Evolutionary conservation across 345 rosid species (phyloP).

Genomic region (Lepidium didymum): DNA sequence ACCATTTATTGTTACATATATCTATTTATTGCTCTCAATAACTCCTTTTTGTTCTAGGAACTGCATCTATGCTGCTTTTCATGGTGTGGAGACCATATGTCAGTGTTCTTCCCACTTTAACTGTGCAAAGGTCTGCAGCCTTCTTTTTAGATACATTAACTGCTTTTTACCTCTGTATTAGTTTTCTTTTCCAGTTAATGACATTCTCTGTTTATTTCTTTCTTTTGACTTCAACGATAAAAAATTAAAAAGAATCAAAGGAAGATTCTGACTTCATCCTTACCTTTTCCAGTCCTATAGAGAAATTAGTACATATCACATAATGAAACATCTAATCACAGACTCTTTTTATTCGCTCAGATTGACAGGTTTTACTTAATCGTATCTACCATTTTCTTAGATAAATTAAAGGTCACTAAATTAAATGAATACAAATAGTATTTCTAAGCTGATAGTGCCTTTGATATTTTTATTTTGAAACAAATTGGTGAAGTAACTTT

Average conservation of each 20-base stretch:
- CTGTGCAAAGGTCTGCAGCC: conserved; percentile 55
- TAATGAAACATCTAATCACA: background rate
- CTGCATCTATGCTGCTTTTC: conserved; percentile 87
- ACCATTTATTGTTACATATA: background rate
- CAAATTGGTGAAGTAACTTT: background rate
- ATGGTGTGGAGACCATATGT: conserved; percentile 74
- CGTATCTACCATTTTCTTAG: background rate
- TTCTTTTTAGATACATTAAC: background rate
- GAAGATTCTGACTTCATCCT: background rate
- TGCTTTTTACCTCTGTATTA: background rate
- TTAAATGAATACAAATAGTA: background rate
- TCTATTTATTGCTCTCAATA: background rate
- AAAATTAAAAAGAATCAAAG: background rate
- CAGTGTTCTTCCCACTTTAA: conserved; percentile 52
- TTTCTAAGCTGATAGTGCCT: background rate
- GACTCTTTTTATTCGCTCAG: background rate
- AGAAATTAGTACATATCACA: background rate
- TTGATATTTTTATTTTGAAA: background rate
- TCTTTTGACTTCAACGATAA: background rate
- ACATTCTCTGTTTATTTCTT: background rate
- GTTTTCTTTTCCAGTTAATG: background rate
- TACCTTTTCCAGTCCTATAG: background rate
- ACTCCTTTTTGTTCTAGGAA: conserved; percentile 40
- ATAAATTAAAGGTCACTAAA: background rate
- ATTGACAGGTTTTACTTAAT: background rate